These are phyloP conservation scores for Fraxinus xanthoxyloides DNA, from an alignment of 305 asterid genomes.

Conservation along the genomic window DNA sequence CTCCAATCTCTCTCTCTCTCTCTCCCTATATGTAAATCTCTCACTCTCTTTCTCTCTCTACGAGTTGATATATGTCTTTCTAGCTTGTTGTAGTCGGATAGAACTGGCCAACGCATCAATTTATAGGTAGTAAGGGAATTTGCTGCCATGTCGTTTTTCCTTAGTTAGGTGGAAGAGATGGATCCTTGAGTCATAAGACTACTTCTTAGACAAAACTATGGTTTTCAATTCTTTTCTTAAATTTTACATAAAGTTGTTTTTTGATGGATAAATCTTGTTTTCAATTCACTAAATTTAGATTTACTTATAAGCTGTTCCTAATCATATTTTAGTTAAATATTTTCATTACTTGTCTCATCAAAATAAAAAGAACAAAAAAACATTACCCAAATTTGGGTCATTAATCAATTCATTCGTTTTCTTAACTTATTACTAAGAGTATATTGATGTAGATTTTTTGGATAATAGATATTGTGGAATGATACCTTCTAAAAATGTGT, in stretches of 20 bases:
- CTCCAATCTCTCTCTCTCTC: slow-evolving; percentile 15
- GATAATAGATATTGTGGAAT: background rate
- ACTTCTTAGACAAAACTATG: slow-evolving; percentile 19
- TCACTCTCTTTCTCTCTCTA: background rate
- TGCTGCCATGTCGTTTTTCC: slow-evolving; percentile 68
- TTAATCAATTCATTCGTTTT: background rate
- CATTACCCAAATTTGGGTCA: background rate
- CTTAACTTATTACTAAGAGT: background rate
- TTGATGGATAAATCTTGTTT: background rate
- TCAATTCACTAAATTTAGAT: background rate
- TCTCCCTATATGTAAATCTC: background rate
- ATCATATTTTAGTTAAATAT: background rate
- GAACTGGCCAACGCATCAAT: slow-evolving; percentile 49
- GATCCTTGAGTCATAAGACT: slow-evolving; percentile 47
- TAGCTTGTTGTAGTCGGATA: slow-evolving; percentile 26
- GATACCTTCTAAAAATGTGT: background rate
- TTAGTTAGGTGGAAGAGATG: slow-evolving; percentile 64
- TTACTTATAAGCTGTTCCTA: background rate
- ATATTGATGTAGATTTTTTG: background rate
- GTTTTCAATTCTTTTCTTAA: slow-evolving; percentile 36
- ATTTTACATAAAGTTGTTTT: slow-evolving; percentile 43
- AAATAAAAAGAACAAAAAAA: background rate
- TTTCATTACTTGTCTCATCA: background rate
- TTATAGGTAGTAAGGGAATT: slow-evolving; percentile 35
- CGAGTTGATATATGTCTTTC: slow-evolving; percentile 30